Percentiles rank a stretch among this genome's conserved stretches.
Evolutionary conservation across 257 asterid species (phyloP).

Genomic region (Rehmannia glutinosa): DNA sequence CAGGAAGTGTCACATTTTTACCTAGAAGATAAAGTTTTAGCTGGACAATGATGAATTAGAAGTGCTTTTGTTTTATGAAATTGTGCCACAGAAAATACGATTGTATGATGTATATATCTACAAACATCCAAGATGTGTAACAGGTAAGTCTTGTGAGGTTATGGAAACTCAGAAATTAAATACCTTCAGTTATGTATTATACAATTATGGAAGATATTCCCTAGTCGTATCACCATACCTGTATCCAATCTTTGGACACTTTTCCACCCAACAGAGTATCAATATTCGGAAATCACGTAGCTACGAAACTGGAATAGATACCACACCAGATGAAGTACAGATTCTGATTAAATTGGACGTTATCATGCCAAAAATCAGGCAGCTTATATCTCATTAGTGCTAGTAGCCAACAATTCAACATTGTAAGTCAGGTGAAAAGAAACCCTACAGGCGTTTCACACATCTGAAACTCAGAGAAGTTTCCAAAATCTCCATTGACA

Average conservation of each 20-base stretch:
- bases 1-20: background rate
- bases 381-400: background rate
- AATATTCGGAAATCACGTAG: background rate
- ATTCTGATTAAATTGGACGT: background rate
- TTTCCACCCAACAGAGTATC: background rate
- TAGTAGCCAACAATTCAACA: background rate
- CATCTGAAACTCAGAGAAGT: background rate
- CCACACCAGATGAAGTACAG: background rate
- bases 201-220: background rate
- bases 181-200: background rate
- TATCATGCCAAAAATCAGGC: background rate
- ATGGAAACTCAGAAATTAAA: background rate
- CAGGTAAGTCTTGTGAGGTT: background rate
- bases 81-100: background rate
- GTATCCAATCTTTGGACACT: background rate
- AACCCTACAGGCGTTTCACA: too few relatives aligned
- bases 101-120: background rate
- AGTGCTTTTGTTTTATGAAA: background rate
- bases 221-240: background rate
- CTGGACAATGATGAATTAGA: background rate
- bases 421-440: background rate
- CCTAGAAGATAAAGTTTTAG: background rate
- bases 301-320: background rate
- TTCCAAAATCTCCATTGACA: background rate
- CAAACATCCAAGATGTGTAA: background rate